Evolutionary conservation across 129 eudicot species (phyloP).

Genomic region (Daucus carota): DNA sequence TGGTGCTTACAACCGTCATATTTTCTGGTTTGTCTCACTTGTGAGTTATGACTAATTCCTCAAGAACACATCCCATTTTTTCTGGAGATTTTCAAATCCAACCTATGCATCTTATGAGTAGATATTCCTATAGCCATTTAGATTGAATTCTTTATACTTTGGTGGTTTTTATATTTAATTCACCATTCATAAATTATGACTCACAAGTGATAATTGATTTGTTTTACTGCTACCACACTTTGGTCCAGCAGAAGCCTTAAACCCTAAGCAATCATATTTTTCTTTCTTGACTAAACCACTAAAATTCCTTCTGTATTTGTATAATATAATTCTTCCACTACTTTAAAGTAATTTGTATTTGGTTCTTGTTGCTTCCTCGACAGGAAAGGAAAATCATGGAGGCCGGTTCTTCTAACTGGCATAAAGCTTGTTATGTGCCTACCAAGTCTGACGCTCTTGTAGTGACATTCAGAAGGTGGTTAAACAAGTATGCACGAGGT

Average conservation of each 20-base stretch:
- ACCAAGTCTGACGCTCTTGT: conserved; percentile 74
- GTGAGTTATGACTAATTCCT: not conserved
- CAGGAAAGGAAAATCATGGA: conserved; percentile 68
- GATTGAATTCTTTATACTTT: not conserved
- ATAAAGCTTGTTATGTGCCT: conserved; percentile 66
- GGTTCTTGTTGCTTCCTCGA: not conserved
- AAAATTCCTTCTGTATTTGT: not conserved
- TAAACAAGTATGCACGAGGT: conserved; percentile 58
- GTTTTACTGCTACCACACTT: not conserved
- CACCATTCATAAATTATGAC: not conserved
- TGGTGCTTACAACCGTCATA: not conserved
- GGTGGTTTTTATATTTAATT: not conserved
- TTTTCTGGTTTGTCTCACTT: not conserved
- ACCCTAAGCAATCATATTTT: not conserved
- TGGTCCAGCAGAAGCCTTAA: not conserved
- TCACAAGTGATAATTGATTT: not conserved
- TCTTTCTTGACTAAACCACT: not conserved
- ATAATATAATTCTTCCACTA: not conserved
- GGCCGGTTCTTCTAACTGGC: conserved; percentile 59
- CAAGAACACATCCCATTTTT: not conserved
- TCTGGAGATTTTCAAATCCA: not conserved
- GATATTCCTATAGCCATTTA: not conserved
- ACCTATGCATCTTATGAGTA: not conserved
- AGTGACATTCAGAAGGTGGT: conserved; percentile 68
- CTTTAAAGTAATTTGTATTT: not conserved